phyloP scores from a whole-genome alignment of 352 stramenopile genomes.

The Pythium aquatile region DNA sequence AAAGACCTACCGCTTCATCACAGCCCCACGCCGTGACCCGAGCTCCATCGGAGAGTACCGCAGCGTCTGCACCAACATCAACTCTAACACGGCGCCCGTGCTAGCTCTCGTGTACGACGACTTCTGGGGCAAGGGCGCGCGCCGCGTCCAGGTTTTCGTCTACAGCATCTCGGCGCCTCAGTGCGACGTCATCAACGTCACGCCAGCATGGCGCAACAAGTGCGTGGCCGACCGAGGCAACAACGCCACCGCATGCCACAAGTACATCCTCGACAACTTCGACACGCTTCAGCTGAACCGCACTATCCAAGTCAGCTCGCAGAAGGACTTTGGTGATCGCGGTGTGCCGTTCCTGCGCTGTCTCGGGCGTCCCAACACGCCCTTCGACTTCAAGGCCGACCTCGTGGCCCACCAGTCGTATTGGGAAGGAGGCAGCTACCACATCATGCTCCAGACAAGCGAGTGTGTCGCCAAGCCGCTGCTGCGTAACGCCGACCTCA shows the following conservation, averaged over 20 bases:
- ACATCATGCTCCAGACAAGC: constrained; percentile 55
- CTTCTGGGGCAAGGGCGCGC: constrained; percentile 29
- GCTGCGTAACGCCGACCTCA: constrained; percentile 34
- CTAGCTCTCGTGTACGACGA: constrained; percentile 30
- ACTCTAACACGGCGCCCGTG: constrained; percentile 28
- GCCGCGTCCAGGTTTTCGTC: constrained; percentile 26
- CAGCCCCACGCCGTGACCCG: constrained; percentile 19
- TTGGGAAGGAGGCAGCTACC: constrained; percentile 46
- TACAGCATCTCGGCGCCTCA: constrained; percentile 37
- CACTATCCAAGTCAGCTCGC: constrained; percentile 32
- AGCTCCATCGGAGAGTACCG: constrained; percentile 27
- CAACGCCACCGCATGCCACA: constrained; percentile 39
- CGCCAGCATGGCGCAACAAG: constrained; percentile 14
- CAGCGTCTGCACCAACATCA: constrained; percentile 30
- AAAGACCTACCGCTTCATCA: constrained; percentile 26
- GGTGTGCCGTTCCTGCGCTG: constrained; percentile 56
- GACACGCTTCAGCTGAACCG: constrained; percentile 31
- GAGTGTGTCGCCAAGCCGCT: constrained; percentile 42
- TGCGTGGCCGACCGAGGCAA: constrained; percentile 28
- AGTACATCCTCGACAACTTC: constrained; percentile 50
- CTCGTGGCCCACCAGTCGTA: constrained; percentile 51
- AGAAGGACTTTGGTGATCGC: constrained; percentile 36
- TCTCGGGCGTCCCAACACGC: constrained; percentile 29
- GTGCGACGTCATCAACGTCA: constrained; percentile 35
- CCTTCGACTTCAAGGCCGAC: constrained; percentile 56